Conservation (phyloP, 352 stramenopile genomes). For the Phytophthora macrochlamydospora region DNA sequence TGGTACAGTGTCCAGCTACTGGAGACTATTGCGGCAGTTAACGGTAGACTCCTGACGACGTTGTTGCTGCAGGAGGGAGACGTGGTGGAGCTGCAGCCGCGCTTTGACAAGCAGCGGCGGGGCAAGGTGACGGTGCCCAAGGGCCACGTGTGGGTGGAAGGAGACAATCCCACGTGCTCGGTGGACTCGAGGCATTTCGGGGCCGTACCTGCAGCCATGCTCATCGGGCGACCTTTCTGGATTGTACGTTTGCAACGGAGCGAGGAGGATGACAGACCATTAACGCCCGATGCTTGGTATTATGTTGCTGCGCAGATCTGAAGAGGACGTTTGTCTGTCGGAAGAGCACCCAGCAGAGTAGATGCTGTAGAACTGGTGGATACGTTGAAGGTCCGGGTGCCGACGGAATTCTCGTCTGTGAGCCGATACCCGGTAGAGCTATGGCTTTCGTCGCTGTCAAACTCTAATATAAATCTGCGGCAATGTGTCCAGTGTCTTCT, state of each 20-base stretch:
- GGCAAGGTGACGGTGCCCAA: slow-evolving; percentile 85
- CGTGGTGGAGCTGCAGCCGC: slow-evolving; percentile 76
- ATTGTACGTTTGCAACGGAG: slow-evolving; percentile 26
- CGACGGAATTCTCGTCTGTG: too few species aligned
- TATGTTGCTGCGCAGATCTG: too few species aligned
- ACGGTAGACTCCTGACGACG: neutral
- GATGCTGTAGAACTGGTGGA: too few species aligned
- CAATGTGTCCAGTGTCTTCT: too few species aligned
- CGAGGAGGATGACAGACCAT: neutral
- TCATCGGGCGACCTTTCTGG: slow-evolving; percentile 86
- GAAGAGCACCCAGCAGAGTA: too few species aligned
- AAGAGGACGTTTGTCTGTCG: too few species aligned
- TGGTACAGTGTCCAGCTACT: slow-evolving; percentile 42
- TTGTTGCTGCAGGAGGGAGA: slow-evolving; percentile 68
- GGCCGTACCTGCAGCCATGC: slow-evolving; percentile 86
- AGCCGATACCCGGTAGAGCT: too few species aligned
- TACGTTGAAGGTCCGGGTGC: too few species aligned
- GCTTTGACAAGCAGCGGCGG: slow-evolving; percentile 59
- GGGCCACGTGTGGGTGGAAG: slow-evolving; percentile 96
- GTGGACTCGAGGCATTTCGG: slow-evolving; percentile 95
- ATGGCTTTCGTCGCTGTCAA: too few species aligned
- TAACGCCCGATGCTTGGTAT: too few species aligned
- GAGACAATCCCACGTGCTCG: slow-evolving; percentile 95
- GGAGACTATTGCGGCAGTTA: neutral
- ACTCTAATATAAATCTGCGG: too few species aligned